These are phyloP conservation scores for Microthlaspi erraticum DNA, from an alignment of 345 rosid genomes.

Conservation along the genomic window DNA sequence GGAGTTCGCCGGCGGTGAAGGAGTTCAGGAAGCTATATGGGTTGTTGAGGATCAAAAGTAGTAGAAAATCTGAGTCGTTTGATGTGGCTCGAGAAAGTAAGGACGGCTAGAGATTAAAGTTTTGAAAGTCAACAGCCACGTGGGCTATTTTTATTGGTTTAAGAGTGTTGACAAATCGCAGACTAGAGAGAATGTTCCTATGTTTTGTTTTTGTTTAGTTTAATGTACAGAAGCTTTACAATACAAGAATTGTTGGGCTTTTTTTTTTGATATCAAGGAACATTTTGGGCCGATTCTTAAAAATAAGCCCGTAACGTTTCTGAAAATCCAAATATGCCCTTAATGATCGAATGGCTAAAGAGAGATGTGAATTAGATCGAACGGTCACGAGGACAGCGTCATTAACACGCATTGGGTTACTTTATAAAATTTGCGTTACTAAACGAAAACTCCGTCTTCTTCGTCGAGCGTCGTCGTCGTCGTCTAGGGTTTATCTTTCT, in stretches of 20 bases:
- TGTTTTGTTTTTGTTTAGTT: background rate
- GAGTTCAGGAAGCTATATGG: slow-evolving; percentile 77
- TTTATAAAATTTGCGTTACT: background rate
- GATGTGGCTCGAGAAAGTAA: slow-evolving; percentile 46
- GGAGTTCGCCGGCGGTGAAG: slow-evolving; percentile 58
- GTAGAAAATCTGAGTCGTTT: slow-evolving; percentile 55
- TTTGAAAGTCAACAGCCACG: slow-evolving; percentile 21
- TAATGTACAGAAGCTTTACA: slow-evolving; percentile 29
- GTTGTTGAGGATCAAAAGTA: slow-evolving; percentile 60
- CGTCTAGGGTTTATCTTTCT: slow-evolving; percentile 32
- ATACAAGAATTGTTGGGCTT: slow-evolving; percentile 5
- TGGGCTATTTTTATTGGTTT: slow-evolving; percentile 26
- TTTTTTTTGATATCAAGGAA: no score
- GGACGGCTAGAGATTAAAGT: slow-evolving; percentile 38
- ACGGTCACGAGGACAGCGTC: slow-evolving; percentile 28
- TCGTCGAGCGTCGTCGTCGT: slow-evolving; percentile 20
- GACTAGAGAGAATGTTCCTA: slow-evolving; percentile 18
- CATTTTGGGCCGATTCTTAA: slow-evolving; percentile 20
- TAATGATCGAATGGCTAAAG: slow-evolving; percentile 6
- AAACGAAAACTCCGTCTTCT: background rate
- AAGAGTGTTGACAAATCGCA: slow-evolving; percentile 15
- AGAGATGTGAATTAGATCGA: slow-evolving; percentile 1
- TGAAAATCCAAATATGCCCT: background rate
- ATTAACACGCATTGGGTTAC: slow-evolving; percentile 5
- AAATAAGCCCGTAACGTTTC: background rate